Conservation (phyloP, 768 basidiomycete species). For the Coprinopsis strossmayeri region DNA sequence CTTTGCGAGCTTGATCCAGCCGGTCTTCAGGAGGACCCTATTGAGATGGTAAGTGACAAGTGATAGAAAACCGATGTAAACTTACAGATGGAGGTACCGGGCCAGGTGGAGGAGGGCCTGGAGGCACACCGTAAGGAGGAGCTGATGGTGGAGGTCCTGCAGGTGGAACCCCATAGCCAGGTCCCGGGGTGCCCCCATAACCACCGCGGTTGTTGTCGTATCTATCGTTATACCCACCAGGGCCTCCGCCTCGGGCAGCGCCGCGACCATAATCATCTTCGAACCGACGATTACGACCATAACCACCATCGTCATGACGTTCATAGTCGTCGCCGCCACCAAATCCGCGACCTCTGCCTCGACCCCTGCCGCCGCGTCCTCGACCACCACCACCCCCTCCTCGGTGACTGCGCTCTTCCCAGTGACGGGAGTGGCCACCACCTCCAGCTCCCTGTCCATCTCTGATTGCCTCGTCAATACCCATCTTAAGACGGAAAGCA, state of each 20-base stretch:
- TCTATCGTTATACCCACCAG: conserved; percentile 38
- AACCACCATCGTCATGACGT: conserved; percentile 39
- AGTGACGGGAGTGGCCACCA: conserved; percentile 22
- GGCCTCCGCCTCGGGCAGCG: conserved; percentile 19
- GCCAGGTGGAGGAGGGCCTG: conserved; percentile 24
- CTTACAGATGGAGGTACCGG: conserved; percentile 18
- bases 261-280: conserved; percentile 33
- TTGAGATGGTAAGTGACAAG: conserved; percentile 19
- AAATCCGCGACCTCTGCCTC: conserved; percentile 30
- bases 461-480: conserved; percentile 2
- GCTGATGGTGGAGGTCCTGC: conserved; percentile 15
- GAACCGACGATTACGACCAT: conserved; percentile 36
- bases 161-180: conserved; percentile 24
- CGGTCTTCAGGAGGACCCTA: conserved; percentile 55
- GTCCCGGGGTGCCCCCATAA: conserved; percentile 23
- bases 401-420: conserved; percentile 38
- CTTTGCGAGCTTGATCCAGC: conserved; percentile 80
- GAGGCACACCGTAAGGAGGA: conserved; percentile 11
- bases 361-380: conserved; percentile 36
- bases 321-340: conserved; percentile 43
- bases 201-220: conserved; percentile 35
- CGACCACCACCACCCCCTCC: conserved; percentile 32
- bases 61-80: conserved; percentile 2
- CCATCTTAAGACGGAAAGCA: background rate
- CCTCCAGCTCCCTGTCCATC: conserved; percentile 29